These are phyloP conservation scores for Diospyros kaki DNA, from an alignment of 148 eudicot genomes.

Conservation along the genomic window DNA sequence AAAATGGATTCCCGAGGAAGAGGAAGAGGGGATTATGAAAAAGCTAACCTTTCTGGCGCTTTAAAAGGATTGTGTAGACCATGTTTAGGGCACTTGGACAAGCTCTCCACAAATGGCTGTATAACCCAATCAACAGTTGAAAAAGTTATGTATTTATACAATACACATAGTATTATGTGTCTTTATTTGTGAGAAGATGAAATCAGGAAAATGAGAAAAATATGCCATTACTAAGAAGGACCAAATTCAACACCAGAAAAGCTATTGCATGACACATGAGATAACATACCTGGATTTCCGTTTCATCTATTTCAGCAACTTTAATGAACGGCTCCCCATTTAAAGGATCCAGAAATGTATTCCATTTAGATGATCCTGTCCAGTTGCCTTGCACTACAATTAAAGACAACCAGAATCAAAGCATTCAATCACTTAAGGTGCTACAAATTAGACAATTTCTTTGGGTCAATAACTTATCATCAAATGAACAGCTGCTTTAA, in stretches of 20 bases:
- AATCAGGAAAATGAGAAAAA: too few species aligned
- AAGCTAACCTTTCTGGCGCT: constrained; percentile 80
- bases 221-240: background rate
- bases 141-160: background rate
- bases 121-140: constrained; percentile 13
- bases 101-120: constrained; percentile 98
- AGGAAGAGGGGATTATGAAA: constrained; percentile 9
- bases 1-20: background rate
- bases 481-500: background rate
- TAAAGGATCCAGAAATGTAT: constrained; percentile 78
- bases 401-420: constrained; percentile 12
- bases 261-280: background rate
- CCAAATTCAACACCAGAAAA: background rate
- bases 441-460: constrained; percentile 2
- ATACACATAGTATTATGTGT: background rate
- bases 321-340: constrained; percentile 94
- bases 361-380: constrained; percentile 66
- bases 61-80: constrained; percentile 97
- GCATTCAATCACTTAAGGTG: background rate
- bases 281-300: constrained; percentile 58
- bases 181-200: background rate
- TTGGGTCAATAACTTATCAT: background rate
- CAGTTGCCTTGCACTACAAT: constrained; percentile 88
- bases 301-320: constrained; percentile 81
- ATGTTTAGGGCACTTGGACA: constrained; percentile 89